Evolutionary conservation across 495 filamentous ascomycete genomes (phyloP).

Genomic region (Cryomyces minteri): DNA sequence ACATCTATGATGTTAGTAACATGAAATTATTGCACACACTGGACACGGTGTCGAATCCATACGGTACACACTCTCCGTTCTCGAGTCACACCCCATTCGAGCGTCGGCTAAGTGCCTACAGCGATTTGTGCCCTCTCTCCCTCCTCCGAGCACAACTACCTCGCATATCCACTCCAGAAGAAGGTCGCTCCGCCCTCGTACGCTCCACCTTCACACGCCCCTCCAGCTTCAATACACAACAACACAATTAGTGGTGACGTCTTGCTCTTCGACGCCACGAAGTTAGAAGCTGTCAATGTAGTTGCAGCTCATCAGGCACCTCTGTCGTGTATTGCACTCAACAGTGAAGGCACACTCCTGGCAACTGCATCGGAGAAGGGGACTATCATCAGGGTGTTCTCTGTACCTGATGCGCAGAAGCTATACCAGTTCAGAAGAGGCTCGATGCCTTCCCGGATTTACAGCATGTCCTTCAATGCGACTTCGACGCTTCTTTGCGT

Average conservation of each 20-base stretch:
- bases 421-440: slow-evolving; percentile 89
- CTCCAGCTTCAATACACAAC: slow-evolving; percentile 54
- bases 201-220: slow-evolving; percentile 62
- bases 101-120: slow-evolving; percentile 14
- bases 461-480: slow-evolving; percentile 98
- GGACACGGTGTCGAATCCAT: slow-evolving; percentile 80
- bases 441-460: slow-evolving; percentile 84
- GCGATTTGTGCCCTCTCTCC: slow-evolving; percentile 86
- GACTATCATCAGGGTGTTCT: slow-evolving; percentile 91
- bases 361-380: slow-evolving; percentile 95
- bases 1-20: slow-evolving; percentile 94
- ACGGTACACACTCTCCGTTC: slow-evolving; percentile 28
- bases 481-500: slow-evolving; percentile 86
- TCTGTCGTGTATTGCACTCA: slow-evolving; percentile 72
- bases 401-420: slow-evolving; percentile 73
- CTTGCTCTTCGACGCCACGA: slow-evolving; percentile 72
- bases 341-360: slow-evolving; percentile 79
- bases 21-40: slow-evolving; percentile 88
- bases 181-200: slow-evolving; percentile 48
- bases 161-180: slow-evolving; percentile 81
- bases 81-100: not conserved
- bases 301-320: slow-evolving; percentile 90
- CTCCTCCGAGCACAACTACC: slow-evolving; percentile 85
- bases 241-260: slow-evolving; percentile 83
- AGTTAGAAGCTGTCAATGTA: slow-evolving; percentile 79